Percentiles rank a stretch among this genome's conserved stretches.
phyloP scores from a whole-genome alignment of 2,329 filamentous ascomycete genomes.

The Drechslerella stenobrocha region DNA sequence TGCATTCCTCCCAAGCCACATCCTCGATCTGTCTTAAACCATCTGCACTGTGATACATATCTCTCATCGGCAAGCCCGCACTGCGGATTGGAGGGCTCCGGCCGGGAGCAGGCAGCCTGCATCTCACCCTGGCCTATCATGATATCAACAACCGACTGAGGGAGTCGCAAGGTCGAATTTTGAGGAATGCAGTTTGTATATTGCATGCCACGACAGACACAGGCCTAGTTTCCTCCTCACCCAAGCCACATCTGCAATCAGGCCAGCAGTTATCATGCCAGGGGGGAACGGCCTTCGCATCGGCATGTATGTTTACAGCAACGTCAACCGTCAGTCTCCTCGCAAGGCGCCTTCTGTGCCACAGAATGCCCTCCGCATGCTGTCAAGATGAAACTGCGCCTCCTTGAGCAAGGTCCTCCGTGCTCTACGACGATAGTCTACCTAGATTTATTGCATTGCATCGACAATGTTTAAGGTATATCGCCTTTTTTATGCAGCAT shows the following conservation, averaged over 20 bases:
- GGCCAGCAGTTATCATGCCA: background rate
- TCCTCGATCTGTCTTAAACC: background rate
- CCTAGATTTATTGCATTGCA: too few species aligned
- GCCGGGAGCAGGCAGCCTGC: background rate
- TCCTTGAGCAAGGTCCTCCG: background rate
- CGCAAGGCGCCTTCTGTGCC: slow-evolving; percentile 36
- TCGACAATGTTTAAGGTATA: too few species aligned
- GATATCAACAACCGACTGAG: slow-evolving; percentile 23
- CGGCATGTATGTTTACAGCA: slow-evolving; percentile 7
- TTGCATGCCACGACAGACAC: slow-evolving; percentile 3
- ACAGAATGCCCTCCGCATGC: slow-evolving; percentile 38
- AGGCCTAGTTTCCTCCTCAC: slow-evolving; percentile 2
- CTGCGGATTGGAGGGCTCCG: background rate
- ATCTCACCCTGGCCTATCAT: slow-evolving; percentile 34
- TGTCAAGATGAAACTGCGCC: slow-evolving; percentile 25
- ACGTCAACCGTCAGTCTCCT: slow-evolving; percentile 16
- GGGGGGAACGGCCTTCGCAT: slow-evolving; percentile 1
- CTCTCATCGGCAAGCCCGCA: background rate
- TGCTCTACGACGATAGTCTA: too few species aligned
- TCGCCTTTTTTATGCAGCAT: background rate
- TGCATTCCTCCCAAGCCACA: slow-evolving; percentile 4
- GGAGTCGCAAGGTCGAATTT: slow-evolving; percentile 8
- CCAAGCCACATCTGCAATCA: background rate
- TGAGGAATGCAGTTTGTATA: slow-evolving; percentile 28
- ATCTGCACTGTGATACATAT: slow-evolving; percentile 1